Base-by-base conservation (phyloP, 805 yeast genomes). In the Kazachstania taianensis region DNA sequence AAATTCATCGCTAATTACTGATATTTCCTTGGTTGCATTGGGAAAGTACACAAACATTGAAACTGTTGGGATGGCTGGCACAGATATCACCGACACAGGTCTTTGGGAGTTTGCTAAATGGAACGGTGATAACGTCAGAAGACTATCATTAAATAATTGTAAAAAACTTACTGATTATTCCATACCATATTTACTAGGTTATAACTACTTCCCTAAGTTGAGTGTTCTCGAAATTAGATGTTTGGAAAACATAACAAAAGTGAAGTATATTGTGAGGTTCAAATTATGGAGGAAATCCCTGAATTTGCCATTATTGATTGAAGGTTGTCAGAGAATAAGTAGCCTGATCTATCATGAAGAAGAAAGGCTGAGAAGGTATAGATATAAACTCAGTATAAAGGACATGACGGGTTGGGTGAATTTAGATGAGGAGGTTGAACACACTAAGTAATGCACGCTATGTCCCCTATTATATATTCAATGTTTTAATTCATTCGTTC, bases 21-120 rank as follows among this genome's bases (percentile, higher is more conserved):
- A 83, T 62, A 64, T 71, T 25, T 74, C 92, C 5, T 55, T 86
- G 18, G 61, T 71, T 10, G 68, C 70, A 10, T 59, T 86, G 19
- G 70, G 76, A 7, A 63, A 65, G 24, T 71, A 72, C 46, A 78
- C 85, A 37, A 53, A 61, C 15, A 65, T 79, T 31, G 65, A 67
- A 30, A 85, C 96, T 0, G 62, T 87, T 30, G 96, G 96, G 0
- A 62, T 85, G 15, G 95, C 96, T 0, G 97, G 97, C 5, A 84
- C 95, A 55, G 66, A 72, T 30, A 70, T 87, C 14, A 73, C 82
- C 6, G 95, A 87, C 60, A 67, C 74, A 29, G 67, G 82, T 4
- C 62, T 87, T 12, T 84, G 94, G 94, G 87, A 81, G 48, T 59
- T 87, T 23, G 85, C 86, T 0, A 55, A 70, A 13, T 54, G 65